Evolutionary conservation across 1,284 basidiomycete genomes (phyloP).

Genomic region (Boletellus deceptivus): DNA sequence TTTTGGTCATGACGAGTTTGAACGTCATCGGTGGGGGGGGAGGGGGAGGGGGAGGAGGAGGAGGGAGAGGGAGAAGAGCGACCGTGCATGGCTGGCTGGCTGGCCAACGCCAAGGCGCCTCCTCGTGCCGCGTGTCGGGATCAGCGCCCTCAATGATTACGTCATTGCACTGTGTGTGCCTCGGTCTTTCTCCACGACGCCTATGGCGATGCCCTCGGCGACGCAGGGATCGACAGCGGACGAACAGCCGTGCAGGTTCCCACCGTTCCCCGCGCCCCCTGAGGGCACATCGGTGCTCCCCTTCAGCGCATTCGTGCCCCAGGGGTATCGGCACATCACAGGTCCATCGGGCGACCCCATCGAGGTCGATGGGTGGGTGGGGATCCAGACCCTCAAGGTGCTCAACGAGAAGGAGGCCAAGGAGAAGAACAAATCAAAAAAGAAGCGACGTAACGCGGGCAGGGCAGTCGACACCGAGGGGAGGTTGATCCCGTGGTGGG

Average conservation of each 20-base stretch:
- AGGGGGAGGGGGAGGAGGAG: background rate
- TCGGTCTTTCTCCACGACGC: background rate
- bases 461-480: constrained; percentile 28
- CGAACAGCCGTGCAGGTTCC: constrained; percentile 30
- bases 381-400: constrained; percentile 44
- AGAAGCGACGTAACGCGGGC: constrained; percentile 24
- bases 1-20: constrained; percentile 22
- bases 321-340: constrained; percentile 32
- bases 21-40: constrained; percentile 21
- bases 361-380: constrained; percentile 42
- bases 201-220: background rate
- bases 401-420: constrained; percentile 36
- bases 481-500: constrained; percentile 41
- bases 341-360: constrained; percentile 21
- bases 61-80: too few species aligned
- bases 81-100: background rate
- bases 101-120: too few species aligned
- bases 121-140: too few species aligned
- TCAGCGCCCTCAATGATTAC: too few species aligned
- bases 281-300: constrained; percentile 40
- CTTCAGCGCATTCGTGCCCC: constrained; percentile 40
- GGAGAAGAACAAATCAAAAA: constrained; percentile 32
- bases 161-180: too few species aligned
- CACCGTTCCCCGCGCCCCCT: constrained; percentile 46
- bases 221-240: background rate